Conservation (phyloP, 257 asterid genomes). For the Solanum medicagineum region DNA sequence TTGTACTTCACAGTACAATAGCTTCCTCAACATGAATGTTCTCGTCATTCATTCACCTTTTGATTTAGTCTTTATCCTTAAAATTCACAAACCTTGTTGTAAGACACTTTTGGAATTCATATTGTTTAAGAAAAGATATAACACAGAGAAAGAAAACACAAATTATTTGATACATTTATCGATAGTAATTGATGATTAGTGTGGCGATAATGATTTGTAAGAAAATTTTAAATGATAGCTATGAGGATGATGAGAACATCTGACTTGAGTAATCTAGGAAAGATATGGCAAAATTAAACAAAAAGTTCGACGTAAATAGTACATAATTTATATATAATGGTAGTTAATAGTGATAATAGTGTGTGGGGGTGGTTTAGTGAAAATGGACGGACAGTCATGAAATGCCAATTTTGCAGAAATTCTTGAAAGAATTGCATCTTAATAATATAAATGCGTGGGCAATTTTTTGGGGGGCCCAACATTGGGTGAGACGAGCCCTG, state of each 20-base stretch:
- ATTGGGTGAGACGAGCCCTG: too few species aligned
- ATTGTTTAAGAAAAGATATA: neutral
- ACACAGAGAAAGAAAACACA: neutral
- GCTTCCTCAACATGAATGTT: neutral
- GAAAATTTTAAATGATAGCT: neutral
- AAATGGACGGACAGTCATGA: too few species aligned
- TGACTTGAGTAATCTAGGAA: neutral
- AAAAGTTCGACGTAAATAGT: neutral
- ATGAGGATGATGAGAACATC: neutral
- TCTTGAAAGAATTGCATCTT: neutral
- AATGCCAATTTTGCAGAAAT: neutral
- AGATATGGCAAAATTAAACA: neutral
- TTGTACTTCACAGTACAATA: neutral
- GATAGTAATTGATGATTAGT: neutral
- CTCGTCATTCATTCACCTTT: neutral
- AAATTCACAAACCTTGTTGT: neutral
- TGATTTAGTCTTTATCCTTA: neutral
- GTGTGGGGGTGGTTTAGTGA: neutral
- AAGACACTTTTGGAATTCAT: neutral
- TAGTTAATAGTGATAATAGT: too few species aligned
- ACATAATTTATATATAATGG: neutral
- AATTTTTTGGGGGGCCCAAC: too few species aligned
- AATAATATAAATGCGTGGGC: neutral
- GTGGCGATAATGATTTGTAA: neutral
- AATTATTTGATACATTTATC: neutral